These are phyloP conservation scores for Fonsecaea erecta DNA, from an alignment of 2,329 filamentous ascomycete genomes.

Conservation along the genomic window DNA sequence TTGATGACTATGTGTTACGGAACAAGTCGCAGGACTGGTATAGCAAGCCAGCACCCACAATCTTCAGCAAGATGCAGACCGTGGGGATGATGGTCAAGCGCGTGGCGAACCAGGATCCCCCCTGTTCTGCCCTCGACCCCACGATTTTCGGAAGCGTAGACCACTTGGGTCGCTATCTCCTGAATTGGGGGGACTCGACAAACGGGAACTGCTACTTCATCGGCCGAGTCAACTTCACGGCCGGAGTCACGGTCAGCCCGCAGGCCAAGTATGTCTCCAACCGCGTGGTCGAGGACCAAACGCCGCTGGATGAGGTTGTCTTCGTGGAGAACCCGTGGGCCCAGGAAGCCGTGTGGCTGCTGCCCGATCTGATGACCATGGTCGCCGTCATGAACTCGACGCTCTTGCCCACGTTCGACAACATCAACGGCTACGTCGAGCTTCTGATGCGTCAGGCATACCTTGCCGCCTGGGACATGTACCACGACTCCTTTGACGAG, in stretches of 20 bases:
- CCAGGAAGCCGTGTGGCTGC: slow-evolving; percentile 19
- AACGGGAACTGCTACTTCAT: not conserved
- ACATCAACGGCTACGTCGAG: slow-evolving; percentile 25
- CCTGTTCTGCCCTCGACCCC: not conserved
- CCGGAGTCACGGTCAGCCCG: slow-evolving; percentile 17
- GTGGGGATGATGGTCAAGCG: not conserved
- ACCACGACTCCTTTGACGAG: not conserved
- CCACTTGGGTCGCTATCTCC: not conserved
- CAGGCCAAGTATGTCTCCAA: slow-evolving; percentile 19
- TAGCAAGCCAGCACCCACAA: not conserved
- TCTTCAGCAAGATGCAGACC: not conserved
- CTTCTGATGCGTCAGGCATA: slow-evolving; percentile 21
- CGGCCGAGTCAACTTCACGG: slow-evolving; percentile 15
- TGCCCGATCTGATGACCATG: slow-evolving; percentile 26
- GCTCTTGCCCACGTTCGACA: slow-evolving; percentile 22
- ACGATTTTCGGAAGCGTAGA: not conserved
- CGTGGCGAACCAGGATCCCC: not conserved
- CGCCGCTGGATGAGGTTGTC: slow-evolving; percentile 3
- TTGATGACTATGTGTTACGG: not conserved
- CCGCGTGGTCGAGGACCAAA: slow-evolving; percentile 24
- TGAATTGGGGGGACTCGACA: not conserved
- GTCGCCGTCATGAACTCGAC: slow-evolving; percentile 27
- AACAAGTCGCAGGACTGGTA: not conserved
- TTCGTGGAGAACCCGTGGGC: slow-evolving; percentile 18
- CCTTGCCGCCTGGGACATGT: slow-evolving; percentile 23